Conservation (phyloP, 1,284 basidiomycete genomes). For the Ustilago nuda region DNA sequence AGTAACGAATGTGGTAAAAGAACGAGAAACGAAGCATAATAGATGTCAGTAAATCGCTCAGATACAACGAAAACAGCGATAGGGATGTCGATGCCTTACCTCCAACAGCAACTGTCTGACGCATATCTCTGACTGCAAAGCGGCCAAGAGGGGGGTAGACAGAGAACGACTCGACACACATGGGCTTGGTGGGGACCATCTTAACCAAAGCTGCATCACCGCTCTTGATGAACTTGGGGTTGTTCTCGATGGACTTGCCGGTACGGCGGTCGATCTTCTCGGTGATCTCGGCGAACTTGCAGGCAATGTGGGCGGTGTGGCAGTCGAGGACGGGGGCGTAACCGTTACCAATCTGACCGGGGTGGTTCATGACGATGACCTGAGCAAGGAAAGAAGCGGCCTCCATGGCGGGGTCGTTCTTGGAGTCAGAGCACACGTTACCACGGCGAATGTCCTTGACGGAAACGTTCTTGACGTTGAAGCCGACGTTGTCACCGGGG, state of each 20-base stretch:
- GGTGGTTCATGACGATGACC: constrained; percentile 99
- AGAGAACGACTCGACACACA: constrained; percentile 97
- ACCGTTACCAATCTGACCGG: constrained; percentile 98
- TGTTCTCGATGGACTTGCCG: constrained; percentile 88
- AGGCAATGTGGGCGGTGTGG: constrained; percentile 99
- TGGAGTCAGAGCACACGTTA: constrained; percentile 98
- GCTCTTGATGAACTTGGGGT: constrained; percentile 86
- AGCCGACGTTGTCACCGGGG: constrained; percentile 99
- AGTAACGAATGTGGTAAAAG: no score
- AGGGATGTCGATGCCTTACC: constrained; percentile 77
- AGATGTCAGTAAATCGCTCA: background rate
- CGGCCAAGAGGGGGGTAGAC: constrained; percentile 99
- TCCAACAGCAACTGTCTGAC: constrained; percentile 78
- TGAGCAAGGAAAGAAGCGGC: constrained; percentile 99
- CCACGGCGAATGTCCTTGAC: constrained; percentile 99
- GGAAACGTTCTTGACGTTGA: constrained; percentile 93
- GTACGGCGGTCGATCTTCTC: constrained; percentile 98
- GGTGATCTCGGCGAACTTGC: constrained; percentile 97
- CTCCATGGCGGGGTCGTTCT: constrained; percentile 99
- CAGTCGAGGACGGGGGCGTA: constrained; percentile 99
- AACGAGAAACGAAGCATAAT: background rate
- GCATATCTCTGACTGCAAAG: constrained; percentile 78
- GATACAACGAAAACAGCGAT: background rate
- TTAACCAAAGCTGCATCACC: constrained; percentile 88
- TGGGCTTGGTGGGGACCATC: constrained; percentile 94